Conservation (phyloP, 176 grass and related monocot genomes). For the Leersia perrieri region DNA sequence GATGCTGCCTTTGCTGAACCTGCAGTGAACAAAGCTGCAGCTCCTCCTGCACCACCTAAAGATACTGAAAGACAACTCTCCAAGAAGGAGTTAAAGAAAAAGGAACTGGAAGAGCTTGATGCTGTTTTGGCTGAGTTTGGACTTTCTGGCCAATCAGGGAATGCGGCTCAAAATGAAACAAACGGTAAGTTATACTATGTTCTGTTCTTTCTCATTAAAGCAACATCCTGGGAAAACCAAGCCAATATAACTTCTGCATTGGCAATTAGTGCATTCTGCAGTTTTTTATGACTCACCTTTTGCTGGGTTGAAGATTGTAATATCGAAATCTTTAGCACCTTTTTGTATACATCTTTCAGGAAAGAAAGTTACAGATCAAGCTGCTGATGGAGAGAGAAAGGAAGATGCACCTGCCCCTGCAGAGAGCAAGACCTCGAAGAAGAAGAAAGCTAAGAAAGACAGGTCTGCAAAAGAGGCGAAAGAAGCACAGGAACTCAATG, state of each 20-base stretch:
- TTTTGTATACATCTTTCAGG: constrained; percentile 7
- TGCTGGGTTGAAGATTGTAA: background rate
- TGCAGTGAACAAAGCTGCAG: constrained; percentile 33
- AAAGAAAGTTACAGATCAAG: constrained; percentile 38
- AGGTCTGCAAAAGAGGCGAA: constrained; percentile 57
- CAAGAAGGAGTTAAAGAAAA: constrained; percentile 98
- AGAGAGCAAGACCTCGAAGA: constrained; percentile 79
- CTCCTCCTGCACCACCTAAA: constrained; percentile 54
- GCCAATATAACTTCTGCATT: background rate
- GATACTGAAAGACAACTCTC: constrained; percentile 89
- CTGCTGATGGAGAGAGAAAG: constrained; percentile 52
- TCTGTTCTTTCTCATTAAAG: background rate
- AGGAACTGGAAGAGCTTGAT: constrained; percentile 84
- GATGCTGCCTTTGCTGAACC: constrained; percentile 37
- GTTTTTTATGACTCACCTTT: background rate
- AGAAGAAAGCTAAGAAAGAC: constrained; percentile 91
- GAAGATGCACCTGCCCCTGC: constrained; percentile 33
- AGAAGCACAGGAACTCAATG: constrained; percentile 40
- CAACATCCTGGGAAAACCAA: background rate
- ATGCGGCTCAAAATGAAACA: constrained; percentile 40
- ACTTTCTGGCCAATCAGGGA: constrained; percentile 34
- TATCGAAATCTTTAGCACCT: background rate
- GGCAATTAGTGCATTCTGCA: background rate
- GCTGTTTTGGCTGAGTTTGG: constrained; percentile 78
- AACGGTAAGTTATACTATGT: constrained; percentile 24